These are phyloP conservation scores for Oropetium thomaeum DNA, from an alignment of 176 grass and related monocot genomes.

Conservation along the genomic window DNA sequence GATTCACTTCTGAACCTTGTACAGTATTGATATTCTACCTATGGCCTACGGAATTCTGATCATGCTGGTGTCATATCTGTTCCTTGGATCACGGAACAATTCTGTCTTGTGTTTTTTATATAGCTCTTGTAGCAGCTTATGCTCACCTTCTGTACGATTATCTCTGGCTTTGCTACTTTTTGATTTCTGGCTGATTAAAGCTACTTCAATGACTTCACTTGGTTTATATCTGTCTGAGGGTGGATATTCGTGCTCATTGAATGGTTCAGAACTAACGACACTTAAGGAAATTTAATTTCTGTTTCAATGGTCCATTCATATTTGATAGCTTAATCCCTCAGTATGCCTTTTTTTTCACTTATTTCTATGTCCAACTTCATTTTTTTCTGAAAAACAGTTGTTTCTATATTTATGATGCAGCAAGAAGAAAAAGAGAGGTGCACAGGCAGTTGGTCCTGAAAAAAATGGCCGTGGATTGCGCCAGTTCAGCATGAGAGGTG, in stretches of 20 bases:
- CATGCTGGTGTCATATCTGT: not conserved
- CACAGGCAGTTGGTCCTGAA: conserved; percentile 64
- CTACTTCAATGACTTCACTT: not conserved
- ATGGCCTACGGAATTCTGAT: not conserved
- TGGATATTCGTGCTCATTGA: conserved; percentile 8
- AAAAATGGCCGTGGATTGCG: conserved; percentile 95
- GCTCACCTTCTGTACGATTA: not conserved
- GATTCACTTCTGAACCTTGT: not conserved
- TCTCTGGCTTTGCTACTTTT: conserved; percentile 13
- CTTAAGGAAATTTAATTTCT: conserved; percentile 10
- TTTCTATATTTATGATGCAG: conserved; percentile 38
- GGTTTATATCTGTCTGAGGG: not conserved
- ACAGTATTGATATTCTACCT: not conserved
- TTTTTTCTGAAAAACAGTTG: conserved; percentile 14
- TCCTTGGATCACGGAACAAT: conserved; percentile 11
- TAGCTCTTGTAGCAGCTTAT: conserved; percentile 1
- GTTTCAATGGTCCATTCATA: conserved; percentile 2
- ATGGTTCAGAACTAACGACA: not conserved
- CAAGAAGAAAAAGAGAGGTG: conserved; percentile 94
- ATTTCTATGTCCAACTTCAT: not conserved
- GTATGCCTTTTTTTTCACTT: not conserved
- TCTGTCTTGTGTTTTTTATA: not conserved
- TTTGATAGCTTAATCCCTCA: not conserved
- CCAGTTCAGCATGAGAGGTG: conserved; percentile 99
- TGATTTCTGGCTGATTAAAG: conserved; percentile 4